phyloP scores from a whole-genome alignment of 2,329 filamentous ascomycete species.

The Penicillium sp. region DNA sequence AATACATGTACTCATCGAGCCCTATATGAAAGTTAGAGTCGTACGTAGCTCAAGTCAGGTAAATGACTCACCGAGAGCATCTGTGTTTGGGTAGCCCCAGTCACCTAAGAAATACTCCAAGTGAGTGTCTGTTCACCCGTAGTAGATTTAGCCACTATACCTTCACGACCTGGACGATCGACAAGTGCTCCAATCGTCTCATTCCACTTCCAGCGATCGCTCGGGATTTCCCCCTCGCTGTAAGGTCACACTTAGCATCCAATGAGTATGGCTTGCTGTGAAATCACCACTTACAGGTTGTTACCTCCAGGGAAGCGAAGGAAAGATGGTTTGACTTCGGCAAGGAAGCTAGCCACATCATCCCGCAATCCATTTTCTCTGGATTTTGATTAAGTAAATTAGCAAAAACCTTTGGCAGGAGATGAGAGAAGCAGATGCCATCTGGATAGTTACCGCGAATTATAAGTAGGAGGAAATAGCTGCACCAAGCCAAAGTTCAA shows the following conservation, averaged over 20 bases:
- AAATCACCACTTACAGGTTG: constrained; percentile 48
- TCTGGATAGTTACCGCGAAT: constrained; percentile 1
- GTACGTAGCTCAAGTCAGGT: neutral
- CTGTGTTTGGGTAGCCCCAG: neutral
- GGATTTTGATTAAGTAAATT: neutral
- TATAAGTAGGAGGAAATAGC: constrained; percentile 20
- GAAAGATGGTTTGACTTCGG: constrained; percentile 55
- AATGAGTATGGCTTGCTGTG: neutral
- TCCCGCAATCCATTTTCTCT: constrained; percentile 54
- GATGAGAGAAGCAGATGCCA: neutral
- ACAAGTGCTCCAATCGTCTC: constrained; percentile 39
- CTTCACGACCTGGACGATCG: constrained; percentile 53
- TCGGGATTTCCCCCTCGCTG: constrained; percentile 23
- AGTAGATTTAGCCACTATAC: constrained; percentile 14
- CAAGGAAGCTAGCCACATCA: constrained; percentile 56
- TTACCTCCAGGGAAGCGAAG: constrained; percentile 66
- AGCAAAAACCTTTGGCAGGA: neutral
- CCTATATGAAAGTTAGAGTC: neutral
- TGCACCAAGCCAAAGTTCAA: constrained; percentile 21
- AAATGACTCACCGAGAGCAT: neutral
- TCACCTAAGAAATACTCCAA: neutral
- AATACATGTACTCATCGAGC: constrained; percentile 33
- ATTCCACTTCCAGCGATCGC: constrained; percentile 39
- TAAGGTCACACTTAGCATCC: neutral
- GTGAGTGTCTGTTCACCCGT: neutral